phyloP scores from a whole-genome alignment of 2,329 filamentous ascomycete species.

The Pseudogymnoascus sp. region DNA sequence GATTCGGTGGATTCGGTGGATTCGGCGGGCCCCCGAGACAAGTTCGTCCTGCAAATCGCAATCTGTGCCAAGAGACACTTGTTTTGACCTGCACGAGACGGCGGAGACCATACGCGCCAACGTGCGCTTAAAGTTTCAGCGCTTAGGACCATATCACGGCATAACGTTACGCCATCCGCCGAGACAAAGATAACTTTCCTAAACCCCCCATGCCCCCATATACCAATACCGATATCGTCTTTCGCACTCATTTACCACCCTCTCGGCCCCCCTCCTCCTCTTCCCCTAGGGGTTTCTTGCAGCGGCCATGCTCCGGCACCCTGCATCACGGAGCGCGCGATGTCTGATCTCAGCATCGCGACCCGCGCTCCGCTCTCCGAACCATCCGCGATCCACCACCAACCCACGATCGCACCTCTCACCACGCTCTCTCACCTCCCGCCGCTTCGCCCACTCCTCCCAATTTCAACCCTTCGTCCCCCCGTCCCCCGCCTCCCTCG shows the following conservation, averaged over 20 bases:
- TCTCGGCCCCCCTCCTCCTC: not conserved
- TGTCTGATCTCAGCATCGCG: not conserved
- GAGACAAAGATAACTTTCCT: not conserved
- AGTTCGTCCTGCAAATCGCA: not conserved
- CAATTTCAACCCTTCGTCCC: conserved; percentile 61
- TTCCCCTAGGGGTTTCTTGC: not conserved
- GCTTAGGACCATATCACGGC: not conserved
- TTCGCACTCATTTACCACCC: not conserved
- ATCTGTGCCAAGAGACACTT: not conserved
- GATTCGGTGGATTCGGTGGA: not conserved
- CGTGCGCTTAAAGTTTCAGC: not conserved
- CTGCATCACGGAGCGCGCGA: not conserved
- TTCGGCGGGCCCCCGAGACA: not conserved
- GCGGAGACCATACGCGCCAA: too few relatives aligned
- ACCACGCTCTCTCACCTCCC: conserved; percentile 9
- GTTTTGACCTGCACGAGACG: not conserved
- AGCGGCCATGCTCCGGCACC: not conserved
- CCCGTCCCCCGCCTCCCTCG: conserved; percentile 70
- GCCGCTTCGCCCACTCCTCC: conserved; percentile 24
- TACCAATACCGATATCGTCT: not conserved
- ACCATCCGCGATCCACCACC: not conserved
- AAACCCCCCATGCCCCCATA: not conserved
- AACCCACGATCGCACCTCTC: conserved; percentile 13
- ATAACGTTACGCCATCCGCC: not conserved
- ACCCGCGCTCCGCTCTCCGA: not conserved